Conservation (phyloP, 148 eudicot species). For the Cornus florida region DNA sequence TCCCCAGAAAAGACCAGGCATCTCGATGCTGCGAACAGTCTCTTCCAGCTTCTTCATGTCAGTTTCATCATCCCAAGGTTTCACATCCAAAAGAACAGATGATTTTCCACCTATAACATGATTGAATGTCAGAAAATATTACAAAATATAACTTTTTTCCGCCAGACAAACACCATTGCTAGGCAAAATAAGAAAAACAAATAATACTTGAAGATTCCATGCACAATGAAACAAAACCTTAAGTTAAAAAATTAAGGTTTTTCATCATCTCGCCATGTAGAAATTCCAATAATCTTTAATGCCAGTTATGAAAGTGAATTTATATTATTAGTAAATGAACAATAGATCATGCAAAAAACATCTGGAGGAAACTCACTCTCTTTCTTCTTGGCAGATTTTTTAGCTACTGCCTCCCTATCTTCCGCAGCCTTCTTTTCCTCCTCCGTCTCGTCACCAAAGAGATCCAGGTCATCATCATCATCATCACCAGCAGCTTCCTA, state of each 20-base stretch:
- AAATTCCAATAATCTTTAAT: neutral
- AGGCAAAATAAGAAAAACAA: neutral
- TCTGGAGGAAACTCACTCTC: conserved; percentile 52
- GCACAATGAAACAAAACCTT: too few relatives aligned
- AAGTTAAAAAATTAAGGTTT: too few relatives aligned
- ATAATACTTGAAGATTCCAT: neutral
- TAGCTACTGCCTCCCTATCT: conserved; percentile 82
- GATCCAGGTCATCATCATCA: conserved; percentile 95
- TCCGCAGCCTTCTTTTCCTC: conserved; percentile 95
- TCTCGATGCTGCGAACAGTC: conserved; percentile 77
- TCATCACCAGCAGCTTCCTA: conserved; percentile 58
- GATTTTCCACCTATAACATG: conserved; percentile 77
- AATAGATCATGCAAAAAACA: neutral
- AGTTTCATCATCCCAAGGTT: conserved; percentile 99
- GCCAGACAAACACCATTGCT: neutral
- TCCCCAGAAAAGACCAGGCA: conserved; percentile 95
- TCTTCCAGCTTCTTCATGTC: conserved; percentile 96
- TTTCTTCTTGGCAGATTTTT: conserved; percentile 79
- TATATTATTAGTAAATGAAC: too few relatives aligned
- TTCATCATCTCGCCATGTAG: neutral
- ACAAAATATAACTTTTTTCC: neutral
- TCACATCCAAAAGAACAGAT: conserved; percentile 89
- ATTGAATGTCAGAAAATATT: neutral
- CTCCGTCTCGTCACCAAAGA: conserved; percentile 98
- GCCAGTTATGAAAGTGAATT: neutral